phyloP scores from a whole-genome alignment of 371 early-diverging fungal species.

The Mortierella sp. region DNA sequence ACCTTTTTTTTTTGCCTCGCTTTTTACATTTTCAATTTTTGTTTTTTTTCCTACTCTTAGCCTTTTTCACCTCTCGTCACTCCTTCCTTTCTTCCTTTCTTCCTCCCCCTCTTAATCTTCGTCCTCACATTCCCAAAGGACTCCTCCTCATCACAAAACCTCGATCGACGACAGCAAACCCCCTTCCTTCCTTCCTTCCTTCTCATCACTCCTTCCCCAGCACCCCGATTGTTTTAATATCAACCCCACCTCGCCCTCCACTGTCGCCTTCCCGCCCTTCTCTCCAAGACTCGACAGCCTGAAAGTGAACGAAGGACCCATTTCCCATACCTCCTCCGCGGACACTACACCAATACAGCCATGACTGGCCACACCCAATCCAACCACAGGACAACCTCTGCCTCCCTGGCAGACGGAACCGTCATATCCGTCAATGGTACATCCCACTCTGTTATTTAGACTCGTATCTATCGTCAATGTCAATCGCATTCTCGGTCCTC shows the following conservation, averaged over 20 bases:
- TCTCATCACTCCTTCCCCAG: too few species aligned
- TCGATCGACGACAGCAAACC: too few species aligned
- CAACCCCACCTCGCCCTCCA: too few species aligned
- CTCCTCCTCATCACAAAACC: too few species aligned
- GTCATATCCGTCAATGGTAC: conserved; percentile 51
- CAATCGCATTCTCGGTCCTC: neutral
- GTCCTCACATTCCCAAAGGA: too few species aligned
- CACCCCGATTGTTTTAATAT: too few species aligned
- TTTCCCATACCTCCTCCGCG: neutral
- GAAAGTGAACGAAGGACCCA: neutral
- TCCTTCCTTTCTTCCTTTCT: neutral
- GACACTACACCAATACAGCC: neutral
- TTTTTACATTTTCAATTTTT: neutral
- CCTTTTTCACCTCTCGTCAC: too few species aligned
- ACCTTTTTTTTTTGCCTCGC: too few species aligned
- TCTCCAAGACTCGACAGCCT: neutral
- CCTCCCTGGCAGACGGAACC: conserved; percentile 45
- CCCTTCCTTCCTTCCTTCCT: too few species aligned
- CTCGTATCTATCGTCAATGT: neutral
- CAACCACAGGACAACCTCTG: conserved; percentile 27
- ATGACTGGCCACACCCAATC: conserved; percentile 43
- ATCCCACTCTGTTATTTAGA: neutral
- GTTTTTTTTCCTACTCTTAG: too few species aligned
- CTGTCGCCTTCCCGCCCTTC: neutral
- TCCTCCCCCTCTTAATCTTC: too few species aligned